Evolutionary conservation across 2,329 filamentous ascomycete genomes (phyloP).

Genomic region (Kalmusia sp.): DNA sequence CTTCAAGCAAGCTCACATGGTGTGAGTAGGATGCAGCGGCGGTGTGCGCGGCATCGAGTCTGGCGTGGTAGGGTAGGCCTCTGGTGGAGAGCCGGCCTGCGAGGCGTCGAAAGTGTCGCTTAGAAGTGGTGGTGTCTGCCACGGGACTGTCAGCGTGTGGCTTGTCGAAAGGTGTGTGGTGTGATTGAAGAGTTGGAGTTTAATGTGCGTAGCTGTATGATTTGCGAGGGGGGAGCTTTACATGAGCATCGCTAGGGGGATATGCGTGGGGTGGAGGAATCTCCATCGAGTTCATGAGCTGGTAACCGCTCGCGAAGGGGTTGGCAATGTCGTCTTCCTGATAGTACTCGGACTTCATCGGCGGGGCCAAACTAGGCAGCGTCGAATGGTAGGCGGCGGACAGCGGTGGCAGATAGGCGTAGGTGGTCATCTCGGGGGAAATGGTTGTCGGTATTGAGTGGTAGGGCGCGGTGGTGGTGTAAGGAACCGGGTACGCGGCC

Average conservation of each 20-base stretch:
- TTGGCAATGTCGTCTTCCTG: slow-evolving; percentile 64
- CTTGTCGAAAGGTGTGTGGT: slow-evolving; percentile 34
- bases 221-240: slow-evolving; percentile 65
- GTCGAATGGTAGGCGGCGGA: slow-evolving; percentile 59
- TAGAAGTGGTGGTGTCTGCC: slow-evolving; percentile 77
- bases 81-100: slow-evolving; percentile 49
- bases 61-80: slow-evolving; percentile 67
- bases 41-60: slow-evolving; percentile 77
- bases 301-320: slow-evolving; percentile 73
- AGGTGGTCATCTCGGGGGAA: slow-evolving; percentile 52
- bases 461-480: slow-evolving; percentile 52
- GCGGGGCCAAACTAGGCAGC: slow-evolving; percentile 66
- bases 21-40: slow-evolving; percentile 50
- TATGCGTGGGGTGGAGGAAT: slow-evolving; percentile 67
- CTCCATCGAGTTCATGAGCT: slow-evolving; percentile 66
- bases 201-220: slow-evolving; percentile 44
- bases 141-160: slow-evolving; percentile 44
- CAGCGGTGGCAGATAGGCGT: slow-evolving; percentile 62
- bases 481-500: slow-evolving; percentile 64
- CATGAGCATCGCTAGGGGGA: slow-evolving; percentile 74
- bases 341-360: slow-evolving; percentile 72
- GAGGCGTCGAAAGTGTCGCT: slow-evolving; percentile 73
- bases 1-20: slow-evolving; percentile 23
- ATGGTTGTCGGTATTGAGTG: slow-evolving; percentile 47
- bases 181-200: slow-evolving; percentile 34